A percentile compares a stretch with the other conserved stretches of the same genome.
These are phyloP conservation scores for Pichia kudriavzevii DNA, from an alignment of 1,139 yeast species.

Conservation along the genomic window DNA sequence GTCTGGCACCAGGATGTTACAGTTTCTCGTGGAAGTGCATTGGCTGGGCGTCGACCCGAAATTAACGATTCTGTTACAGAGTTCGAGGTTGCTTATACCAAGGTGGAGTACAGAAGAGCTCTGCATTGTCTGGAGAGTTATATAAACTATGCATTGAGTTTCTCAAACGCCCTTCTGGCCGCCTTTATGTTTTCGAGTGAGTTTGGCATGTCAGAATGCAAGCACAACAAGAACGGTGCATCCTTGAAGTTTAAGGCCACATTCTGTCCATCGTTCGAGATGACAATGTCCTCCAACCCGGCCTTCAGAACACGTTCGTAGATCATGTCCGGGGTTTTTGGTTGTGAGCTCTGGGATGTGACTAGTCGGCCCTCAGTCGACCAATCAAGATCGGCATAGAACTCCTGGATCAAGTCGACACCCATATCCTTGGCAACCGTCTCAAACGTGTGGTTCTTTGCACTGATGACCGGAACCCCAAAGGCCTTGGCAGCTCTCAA, in stretches of 20 bases:
- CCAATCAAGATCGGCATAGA: constrained; percentile 33
- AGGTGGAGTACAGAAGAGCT: no score
- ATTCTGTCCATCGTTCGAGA: constrained; percentile 22
- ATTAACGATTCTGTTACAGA: no score
- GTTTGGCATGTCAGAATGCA: constrained; percentile 35
- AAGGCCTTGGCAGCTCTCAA: constrained; percentile 32
- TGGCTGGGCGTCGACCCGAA: no score
- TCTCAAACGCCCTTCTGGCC: constrained; percentile 30
- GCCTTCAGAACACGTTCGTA: constrained; percentile 26
- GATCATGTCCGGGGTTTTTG: constrained; percentile 30
- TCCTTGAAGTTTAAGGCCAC: constrained; percentile 27
- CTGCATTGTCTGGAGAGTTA: no score
- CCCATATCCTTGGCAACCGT: constrained; percentile 28
- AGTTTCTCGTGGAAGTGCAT: no score
- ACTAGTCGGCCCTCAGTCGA: constrained; percentile 28
- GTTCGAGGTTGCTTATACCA: no score
- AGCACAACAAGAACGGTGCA: constrained; percentile 30
- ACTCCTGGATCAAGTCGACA: constrained; percentile 32
- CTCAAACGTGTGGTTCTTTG: constrained; percentile 26
- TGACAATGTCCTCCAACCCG: constrained; percentile 20
- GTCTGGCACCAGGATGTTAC: no score
- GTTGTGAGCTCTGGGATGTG: constrained; percentile 24
- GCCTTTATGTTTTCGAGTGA: constrained; percentile 30
- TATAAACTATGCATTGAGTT: constrained; percentile 18
- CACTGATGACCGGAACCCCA: constrained; percentile 31